phyloP scores from a whole-genome alignment of 371 early-diverging fungal genomes.

The Syncephalastrum sp. region DNA sequence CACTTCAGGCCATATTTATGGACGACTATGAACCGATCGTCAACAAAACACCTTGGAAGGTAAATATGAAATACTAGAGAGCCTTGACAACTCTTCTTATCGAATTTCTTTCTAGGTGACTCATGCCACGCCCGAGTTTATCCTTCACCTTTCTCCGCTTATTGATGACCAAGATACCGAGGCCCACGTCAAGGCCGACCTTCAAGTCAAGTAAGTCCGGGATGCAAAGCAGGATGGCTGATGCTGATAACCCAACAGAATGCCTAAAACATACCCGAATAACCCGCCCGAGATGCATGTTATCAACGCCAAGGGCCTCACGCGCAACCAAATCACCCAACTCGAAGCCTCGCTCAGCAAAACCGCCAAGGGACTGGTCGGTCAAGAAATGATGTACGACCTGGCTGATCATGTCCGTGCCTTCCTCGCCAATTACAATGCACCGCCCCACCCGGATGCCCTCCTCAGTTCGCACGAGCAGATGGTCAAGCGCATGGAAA shows the following conservation, averaged over 20 bases:
- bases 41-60: slow-evolving; percentile 75
- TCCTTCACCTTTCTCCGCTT: slow-evolving; percentile 55
- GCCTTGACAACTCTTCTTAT: neutral
- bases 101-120: slow-evolving; percentile 42
- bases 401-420: slow-evolving; percentile 63
- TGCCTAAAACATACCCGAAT: slow-evolving; percentile 70
- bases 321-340: slow-evolving; percentile 45
- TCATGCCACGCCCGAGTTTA: slow-evolving; percentile 65
- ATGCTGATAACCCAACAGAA: slow-evolving; percentile 30
- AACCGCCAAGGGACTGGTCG: slow-evolving; percentile 50
- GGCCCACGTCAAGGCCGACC: slow-evolving; percentile 53
- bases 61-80: slow-evolving; percentile 9
- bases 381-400: slow-evolving; percentile 79
- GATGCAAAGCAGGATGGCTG: slow-evolving; percentile 17
- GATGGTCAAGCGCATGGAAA: slow-evolving; percentile 62
- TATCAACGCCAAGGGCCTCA: slow-evolving; percentile 55
- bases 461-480: slow-evolving; percentile 60
- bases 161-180: slow-evolving; percentile 51
- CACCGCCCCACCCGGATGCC: slow-evolving; percentile 48
- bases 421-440: slow-evolving; percentile 65
- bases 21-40: slow-evolving; percentile 67
- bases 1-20: slow-evolving; percentile 68
- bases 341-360: slow-evolving; percentile 39
- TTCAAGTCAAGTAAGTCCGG: slow-evolving; percentile 53
- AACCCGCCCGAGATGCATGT: slow-evolving; percentile 64